Conservation (phyloP, 108 stramenopile genomes). For the Chaetoceros tenuissimus region DNA sequence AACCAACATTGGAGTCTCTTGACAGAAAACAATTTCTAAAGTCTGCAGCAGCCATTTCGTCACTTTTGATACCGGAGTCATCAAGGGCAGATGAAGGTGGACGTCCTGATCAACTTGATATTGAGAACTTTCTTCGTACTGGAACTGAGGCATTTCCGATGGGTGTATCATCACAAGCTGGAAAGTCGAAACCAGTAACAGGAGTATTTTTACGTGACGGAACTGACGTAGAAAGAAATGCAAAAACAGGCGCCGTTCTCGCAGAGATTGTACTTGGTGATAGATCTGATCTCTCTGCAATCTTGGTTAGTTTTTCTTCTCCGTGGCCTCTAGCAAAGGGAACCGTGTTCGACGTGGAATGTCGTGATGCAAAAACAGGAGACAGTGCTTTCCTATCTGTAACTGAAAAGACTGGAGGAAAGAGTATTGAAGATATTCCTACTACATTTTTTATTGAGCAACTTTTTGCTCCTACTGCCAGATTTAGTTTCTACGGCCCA, state of each 20-base stretch:
- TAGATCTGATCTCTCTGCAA: conserved; percentile 29
- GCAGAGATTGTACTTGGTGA: conserved; percentile 63
- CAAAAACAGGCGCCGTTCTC: conserved; percentile 39
- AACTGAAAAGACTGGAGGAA: conserved; percentile 30
- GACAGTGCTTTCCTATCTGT: conserved; percentile 79
- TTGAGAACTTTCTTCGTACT: conserved; percentile 35
- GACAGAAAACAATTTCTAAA: too few species aligned
- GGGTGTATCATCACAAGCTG: conserved; percentile 75
- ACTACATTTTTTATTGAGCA: conserved; percentile 48
- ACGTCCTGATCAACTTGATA: conserved; percentile 14
- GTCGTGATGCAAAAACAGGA: conserved; percentile 65
- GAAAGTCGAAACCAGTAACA: conserved; percentile 65
- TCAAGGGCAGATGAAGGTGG: neutral
- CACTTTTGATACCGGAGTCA: too few species aligned
- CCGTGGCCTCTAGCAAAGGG: conserved; percentile 66
- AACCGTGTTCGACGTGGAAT: conserved; percentile 70
- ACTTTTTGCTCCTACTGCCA: conserved; percentile 61
- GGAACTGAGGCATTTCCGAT: conserved; percentile 58
- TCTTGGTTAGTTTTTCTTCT: conserved; percentile 51
- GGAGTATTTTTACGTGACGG: conserved; percentile 74
- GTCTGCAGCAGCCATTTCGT: too few species aligned
- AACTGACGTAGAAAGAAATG: conserved; percentile 47
- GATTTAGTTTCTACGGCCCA: conserved; percentile 75
- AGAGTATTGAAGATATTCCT: conserved; percentile 44
- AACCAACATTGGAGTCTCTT: too few species aligned